phyloP scores from a whole-genome alignment of 306 rosid species.

The Rubus parviflorus region DNA sequence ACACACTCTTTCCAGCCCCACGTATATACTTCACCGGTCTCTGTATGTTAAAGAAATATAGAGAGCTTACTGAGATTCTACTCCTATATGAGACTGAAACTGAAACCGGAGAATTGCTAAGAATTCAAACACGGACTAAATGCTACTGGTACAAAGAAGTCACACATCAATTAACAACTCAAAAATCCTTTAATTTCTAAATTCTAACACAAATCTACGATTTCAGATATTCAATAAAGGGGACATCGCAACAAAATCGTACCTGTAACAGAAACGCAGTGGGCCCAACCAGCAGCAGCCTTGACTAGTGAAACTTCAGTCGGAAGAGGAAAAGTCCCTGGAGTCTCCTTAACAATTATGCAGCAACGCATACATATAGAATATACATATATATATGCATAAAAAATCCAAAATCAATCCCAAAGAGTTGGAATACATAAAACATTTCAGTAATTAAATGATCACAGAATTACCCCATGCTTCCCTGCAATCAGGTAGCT shows the following conservation, averaged over 20 bases:
- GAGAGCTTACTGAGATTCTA: not conserved
- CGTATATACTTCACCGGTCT: slow-evolving; percentile 63
- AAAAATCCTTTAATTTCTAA: slow-evolving; percentile 3
- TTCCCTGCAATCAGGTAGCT: slow-evolving; percentile 68
- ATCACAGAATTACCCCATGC: slow-evolving; percentile 70
- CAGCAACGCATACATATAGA: slow-evolving; percentile 14
- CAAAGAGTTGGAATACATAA: slow-evolving; percentile 27
- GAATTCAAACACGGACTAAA: not conserved
- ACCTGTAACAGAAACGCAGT: slow-evolving; percentile 78
- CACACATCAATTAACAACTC: not conserved
- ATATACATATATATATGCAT: slow-evolving; percentile 25
- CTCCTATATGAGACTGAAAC: not conserved
- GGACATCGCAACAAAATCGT: not conserved
- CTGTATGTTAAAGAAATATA: slow-evolving; percentile 38
- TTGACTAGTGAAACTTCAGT: slow-evolving; percentile 58
- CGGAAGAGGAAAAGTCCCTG: slow-evolving; percentile 70
- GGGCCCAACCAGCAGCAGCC: slow-evolving; percentile 96
- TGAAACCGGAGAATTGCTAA: not conserved
- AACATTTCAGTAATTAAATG: slow-evolving; percentile 20
- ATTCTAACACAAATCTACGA: not conserved
- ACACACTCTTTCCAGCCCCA: slow-evolving; percentile 99
- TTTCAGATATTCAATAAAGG: not conserved
- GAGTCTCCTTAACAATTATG: slow-evolving; percentile 65
- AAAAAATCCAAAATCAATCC: slow-evolving; percentile 38
- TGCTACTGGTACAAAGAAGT: not conserved